Base-by-base conservation (phyloP, 1,284 basidiomycete genomes). In the Ustilago esculenta region DNA sequence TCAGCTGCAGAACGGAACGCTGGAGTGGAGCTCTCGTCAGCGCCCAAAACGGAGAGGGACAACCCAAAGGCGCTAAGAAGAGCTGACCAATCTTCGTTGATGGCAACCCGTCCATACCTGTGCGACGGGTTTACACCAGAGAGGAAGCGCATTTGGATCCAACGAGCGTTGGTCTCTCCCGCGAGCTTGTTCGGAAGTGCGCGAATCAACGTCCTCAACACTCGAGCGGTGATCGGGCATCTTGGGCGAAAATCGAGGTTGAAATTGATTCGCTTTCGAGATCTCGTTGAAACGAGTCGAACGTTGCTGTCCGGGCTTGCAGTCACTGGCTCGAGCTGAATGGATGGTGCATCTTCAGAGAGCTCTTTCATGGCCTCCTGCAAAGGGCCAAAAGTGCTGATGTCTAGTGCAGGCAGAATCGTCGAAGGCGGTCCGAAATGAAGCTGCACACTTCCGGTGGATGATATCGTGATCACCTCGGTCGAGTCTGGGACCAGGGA, bases 401-500 rank as follows among this genome's bases (percentile, higher is more conserved):
- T n/a, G 20, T 63, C 54, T 21, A 69, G 50, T 12, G 42, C 10
- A 4, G 42, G 24, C 15, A 29, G 14, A 5, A 14, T 18, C 18
- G 59, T 25, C 2, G 59, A 58, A 4, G 65, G 65, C 8, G 52
- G 65, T 10, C 54, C 59, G n/a, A 69, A 46, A 23, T 69, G 65
- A 21, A 69, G 37, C 11, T 57, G 27, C 3, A 54, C 18, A 1
- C 5, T 30, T 14, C 54, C 59, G 12, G 25, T 24, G 5, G 46
- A 29, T 2, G 32, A 40, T 12, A 50, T 29, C 9, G 46, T 55
- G 18, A 69, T 2, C 2, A 63, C 37, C 21, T 69, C 46, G 7
- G 49, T 42, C 15, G 59, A 53, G 15, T 44, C 33, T 24, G 54
- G 11, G 2, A 33, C 29, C 3, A 69, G 27, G 25, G 45, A 21